These are phyloP conservation scores for Phtheirospermum japonicum DNA, from an alignment of 257 asterid species.

Conservation along the genomic window DNA sequence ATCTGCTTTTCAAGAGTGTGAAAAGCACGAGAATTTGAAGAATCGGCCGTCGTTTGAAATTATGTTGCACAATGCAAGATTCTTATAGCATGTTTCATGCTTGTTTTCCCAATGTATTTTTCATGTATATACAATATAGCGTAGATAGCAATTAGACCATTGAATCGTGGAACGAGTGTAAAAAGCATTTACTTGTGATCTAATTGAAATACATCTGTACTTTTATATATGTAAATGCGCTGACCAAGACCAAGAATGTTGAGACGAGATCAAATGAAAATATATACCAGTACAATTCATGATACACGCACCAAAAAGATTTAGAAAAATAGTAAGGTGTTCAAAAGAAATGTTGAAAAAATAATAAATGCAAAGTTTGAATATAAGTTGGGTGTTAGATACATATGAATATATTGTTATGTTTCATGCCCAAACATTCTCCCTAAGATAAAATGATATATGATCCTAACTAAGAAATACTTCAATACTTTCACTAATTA, in stretches of 20 bases:
- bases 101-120: neutral
- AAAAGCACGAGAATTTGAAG: neutral
- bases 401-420: no score
- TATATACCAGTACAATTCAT: neutral
- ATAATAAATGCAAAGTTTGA: no score
- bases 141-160: neutral
- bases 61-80: constrained; percentile 2
- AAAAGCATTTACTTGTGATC: no score
- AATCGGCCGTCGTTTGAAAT: constrained; percentile 11
- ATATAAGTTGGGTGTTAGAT: no score
- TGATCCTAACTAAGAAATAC: no score
- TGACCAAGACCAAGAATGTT: neutral
- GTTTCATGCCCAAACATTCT: no score
- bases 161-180: neutral
- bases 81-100: constrained; percentile 25
- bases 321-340: no score
- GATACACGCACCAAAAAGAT: no score
- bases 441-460: no score
- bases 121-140: neutral
- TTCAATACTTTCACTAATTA: no score
- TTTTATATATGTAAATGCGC: neutral
- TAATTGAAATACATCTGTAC: no score
- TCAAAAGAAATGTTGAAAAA: no score
- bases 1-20: neutral
- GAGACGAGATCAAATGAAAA: neutral